Percentiles rank a stretch among this genome's conserved stretches.
These are phyloP conservation scores for Phytophthora colocasiae DNA, from an alignment of 352 stramenopile genomes.

Conservation along the genomic window DNA sequence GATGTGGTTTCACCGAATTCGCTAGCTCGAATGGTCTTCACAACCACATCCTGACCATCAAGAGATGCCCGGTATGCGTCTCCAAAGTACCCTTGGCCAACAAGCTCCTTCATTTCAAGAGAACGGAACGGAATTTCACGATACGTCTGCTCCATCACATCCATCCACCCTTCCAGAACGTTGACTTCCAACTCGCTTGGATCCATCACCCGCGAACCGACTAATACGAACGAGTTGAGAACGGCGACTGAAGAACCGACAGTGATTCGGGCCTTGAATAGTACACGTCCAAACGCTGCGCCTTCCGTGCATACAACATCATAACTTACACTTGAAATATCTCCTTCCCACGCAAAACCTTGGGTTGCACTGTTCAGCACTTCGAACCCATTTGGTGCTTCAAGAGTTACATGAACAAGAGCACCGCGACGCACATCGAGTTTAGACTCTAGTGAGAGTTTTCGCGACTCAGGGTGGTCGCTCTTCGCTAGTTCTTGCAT, in stretches of 20 bases:
- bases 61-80: slow-evolving; percentile 74
- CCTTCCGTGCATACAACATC: slow-evolving; percentile 68
- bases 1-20: slow-evolving; percentile 78
- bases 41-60: slow-evolving; percentile 76
- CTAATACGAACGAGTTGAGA: slow-evolving; percentile 74
- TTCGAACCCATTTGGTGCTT: slow-evolving; percentile 65
- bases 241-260: slow-evolving; percentile 75
- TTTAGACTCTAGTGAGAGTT: slow-evolving; percentile 72
- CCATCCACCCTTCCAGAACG: slow-evolving; percentile 65
- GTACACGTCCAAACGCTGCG: slow-evolving; percentile 58
- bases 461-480: slow-evolving; percentile 40
- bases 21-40: slow-evolving; percentile 82
- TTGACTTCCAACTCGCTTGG: slow-evolving; percentile 56
- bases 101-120: slow-evolving; percentile 78
- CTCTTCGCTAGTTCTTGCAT: slow-evolving; percentile 65
- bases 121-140: slow-evolving; percentile 73
- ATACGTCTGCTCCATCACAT: slow-evolving; percentile 81
- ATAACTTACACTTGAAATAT: slow-evolving; percentile 65
- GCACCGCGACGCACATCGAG: slow-evolving; percentile 75
- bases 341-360: slow-evolving; percentile 76
- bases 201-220: slow-evolving; percentile 49
- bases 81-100: slow-evolving; percentile 81
- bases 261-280: slow-evolving; percentile 80
- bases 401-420: slow-evolving; percentile 77
- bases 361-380: slow-evolving; percentile 71